Evolutionary conservation across 768 basidiomycete species (phyloP), one percentile per base, ranked within the genome.

Genomic region (Cystobasidium ongulense): DNA sequence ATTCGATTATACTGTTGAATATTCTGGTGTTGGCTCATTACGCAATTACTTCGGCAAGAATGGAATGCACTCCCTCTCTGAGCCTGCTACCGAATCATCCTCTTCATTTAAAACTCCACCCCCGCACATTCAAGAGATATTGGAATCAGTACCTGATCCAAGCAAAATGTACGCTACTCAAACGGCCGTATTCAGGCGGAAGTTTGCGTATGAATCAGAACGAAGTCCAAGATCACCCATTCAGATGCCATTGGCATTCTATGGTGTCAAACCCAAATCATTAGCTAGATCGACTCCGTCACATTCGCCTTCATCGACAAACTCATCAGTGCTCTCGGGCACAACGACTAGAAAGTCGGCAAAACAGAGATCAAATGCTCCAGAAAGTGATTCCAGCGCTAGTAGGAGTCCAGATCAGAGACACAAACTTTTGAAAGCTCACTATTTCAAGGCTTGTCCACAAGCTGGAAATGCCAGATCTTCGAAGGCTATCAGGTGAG

Each of bases 171-270:
- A 43, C 38, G 76, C 78, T 29, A 77, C 78, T 0, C 78, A 78
- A 39, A 76, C 74, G 21, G 78, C 76, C 33, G 52, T 75, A 1
- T 78, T 78, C 67, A n/a, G 39, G 2, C 59, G 71, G 4, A 64
- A 23, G 1, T 61, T 46, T 46, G 63, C 75, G 0, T 31, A 64
- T 39, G 76, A 75, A 50, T 38, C 64, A 0, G 76, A 78, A 65
- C 46, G 77, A 15, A 57, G 38, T 0, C 74, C 77, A 0, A 64
- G 77, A 13, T 63, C 59, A 1, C 66, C 74, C 4, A 52, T 57
- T 2, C 62, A 74, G 1, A 52, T 72, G 1, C 77, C 77, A 4
- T 57, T 78, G n/a, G 73, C 76, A 0, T 77, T 76, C 75, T 78
- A 72, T 63, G 53, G 53, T 35, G 33, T 52, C 18, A 46, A 36